Evolutionary conservation across 768 basidiomycete species (phyloP), one percentile per base, ranked within the genome.

Genomic region (Lactifluus piperatus): DNA sequence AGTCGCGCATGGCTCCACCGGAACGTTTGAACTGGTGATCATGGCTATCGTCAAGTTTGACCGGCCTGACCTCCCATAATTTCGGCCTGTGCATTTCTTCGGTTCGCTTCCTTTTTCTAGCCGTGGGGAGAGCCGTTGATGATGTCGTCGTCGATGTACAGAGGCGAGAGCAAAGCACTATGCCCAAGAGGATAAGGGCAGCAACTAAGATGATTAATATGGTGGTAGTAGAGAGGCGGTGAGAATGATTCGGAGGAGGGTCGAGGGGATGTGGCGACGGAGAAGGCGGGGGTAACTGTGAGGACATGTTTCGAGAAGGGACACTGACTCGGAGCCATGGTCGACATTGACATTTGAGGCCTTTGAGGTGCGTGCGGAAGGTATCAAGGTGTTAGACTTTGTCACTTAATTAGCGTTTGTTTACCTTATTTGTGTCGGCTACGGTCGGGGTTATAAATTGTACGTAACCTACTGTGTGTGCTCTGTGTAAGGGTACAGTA

Each of bases 11-110:
- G 9, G 30, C 34, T 14, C 34, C 52, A n/a, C 26, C 44, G 1
- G 22, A 45, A 8, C 37, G 48, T 26, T 36, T 26, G 22, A 32
- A 10, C 9, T 43, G 7, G 41, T 9, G 7, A 5, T 30, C 43
- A 7, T 29, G 16, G 20, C 18, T 9, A 11, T 8, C 2, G 16
- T 41, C 41, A 2, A 37, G 27, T 16, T 53, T 51, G n/a, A 63
- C n/a, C n/a, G n/a, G 62, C 29, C 43, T 51, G 39, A 57, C 32
- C 22, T 59, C 62, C 51, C 46, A 63, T 56, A 59, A 20, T 39
- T 39, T 53, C n/a, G 64, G 64, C 29, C 24, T 55, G 37, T 9
- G 20, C 1, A 10, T 13, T 13, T 44, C 14, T 13, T 44, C 14
- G 16, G 20, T 10, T 2, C 14, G 18, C 27, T 14, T 29, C 11